Evolutionary conservation across 345 rosid species (phyloP), one percentile per base, ranked within the genome.

Genomic region (Gossypium thurberi): DNA sequence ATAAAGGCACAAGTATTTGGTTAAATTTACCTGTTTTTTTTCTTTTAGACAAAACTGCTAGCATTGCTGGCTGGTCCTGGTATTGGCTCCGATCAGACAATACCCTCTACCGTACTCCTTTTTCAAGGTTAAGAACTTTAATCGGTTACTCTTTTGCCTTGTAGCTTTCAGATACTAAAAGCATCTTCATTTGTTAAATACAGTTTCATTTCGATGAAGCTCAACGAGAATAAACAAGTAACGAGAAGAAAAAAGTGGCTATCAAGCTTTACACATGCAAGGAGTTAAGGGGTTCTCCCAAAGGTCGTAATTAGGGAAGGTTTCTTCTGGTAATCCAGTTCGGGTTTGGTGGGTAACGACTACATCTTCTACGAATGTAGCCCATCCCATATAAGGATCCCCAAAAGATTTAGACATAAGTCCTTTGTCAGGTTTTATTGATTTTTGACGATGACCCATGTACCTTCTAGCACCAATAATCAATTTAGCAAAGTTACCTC

Each of bases 251-350:
- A 40, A 20, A 18, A 17, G 42, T 18, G 65, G 65, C 58, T 44
- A 48, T 95, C 87, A 95, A 76, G 99, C 94, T 82, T 85, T 92
- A 81, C 99, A 95, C 99, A 95, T 95, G 84, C 98, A 95, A 72
- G 99, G 98, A 75, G 99, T 95, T 56, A 95, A 82, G 57, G 99
- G 99, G 65, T 95, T 95, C 82, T 95, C 99, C 99, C 99, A 95
- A 13, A 95, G 87, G 81, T 95, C 99, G 57, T 91, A 95, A 84
- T 93, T 91, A 21, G 99, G 99, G 83, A 95, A 95, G 11, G 99
- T 95, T 78, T 89, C 99, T 83, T 95, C 99, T 0, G 99, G 99
- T 71, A 95, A 81, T 76, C 98, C 99, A 4, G 99, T 91, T 77
- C 99, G 81, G 3, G 98, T 91, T 80, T 93, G 98, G 86, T 96